A percentile compares a stretch with the other conserved stretches of the same genome.
Evolutionary conservation across 371 early-diverging fungal genomes (phyloP).

Genomic region (Lichtheimia corymbifera): DNA sequence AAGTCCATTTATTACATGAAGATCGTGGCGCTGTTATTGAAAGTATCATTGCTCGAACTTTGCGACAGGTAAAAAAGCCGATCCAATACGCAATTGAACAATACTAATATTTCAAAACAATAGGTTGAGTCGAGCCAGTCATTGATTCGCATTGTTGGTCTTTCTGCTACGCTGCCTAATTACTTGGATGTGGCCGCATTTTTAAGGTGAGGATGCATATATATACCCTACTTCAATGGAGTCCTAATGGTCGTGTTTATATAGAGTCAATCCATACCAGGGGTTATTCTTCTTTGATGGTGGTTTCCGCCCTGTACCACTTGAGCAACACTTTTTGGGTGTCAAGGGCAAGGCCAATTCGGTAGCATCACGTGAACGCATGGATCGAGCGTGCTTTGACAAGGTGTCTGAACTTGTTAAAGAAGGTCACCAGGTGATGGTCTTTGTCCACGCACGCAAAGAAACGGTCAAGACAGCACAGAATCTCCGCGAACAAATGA

Average conservation of each 20-base stretch:
- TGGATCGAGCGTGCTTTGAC: conserved; percentile 88
- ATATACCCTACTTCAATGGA: not conserved
- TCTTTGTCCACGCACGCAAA: conserved; percentile 98
- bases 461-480: conserved; percentile 94
- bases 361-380: conserved; percentile 56
- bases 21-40: conserved; percentile 99
- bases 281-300: conserved; percentile 96
- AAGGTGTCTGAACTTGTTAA: conserved; percentile 76
- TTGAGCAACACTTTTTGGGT: conserved; percentile 94
- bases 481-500: conserved; percentile 77
- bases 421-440: conserved; percentile 95
- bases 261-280: conserved; percentile 84
- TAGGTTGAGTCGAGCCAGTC: conserved; percentile 88
- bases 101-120: not conserved
- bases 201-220: conserved; percentile 52
- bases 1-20: conserved; percentile 99
- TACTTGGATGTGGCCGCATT: conserved; percentile 97
- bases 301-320: conserved; percentile 93
- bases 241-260: not conserved
- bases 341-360: conserved; percentile 89
- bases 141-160: conserved; percentile 96
- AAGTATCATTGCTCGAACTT: conserved; percentile 94
- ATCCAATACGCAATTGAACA: not conserved
- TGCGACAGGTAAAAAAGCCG: conserved; percentile 66
- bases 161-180: conserved; percentile 99